Conservation (phyloP, 2,329 filamentous ascomycete genomes). For the Albifimbria verrucaria region DNA sequence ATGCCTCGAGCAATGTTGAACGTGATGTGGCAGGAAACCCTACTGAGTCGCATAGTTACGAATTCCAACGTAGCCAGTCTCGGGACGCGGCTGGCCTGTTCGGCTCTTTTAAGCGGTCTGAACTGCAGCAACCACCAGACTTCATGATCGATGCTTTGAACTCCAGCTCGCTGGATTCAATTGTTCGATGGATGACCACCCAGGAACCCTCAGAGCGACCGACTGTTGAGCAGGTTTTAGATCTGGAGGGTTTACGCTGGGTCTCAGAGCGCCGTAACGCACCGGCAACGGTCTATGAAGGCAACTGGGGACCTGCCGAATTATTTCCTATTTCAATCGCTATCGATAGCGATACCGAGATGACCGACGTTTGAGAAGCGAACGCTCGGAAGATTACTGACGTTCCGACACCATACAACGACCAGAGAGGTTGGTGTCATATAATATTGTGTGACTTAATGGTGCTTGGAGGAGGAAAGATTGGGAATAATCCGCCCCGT, state of each 20-base stretch:
- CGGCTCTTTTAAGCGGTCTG: conserved; percentile 45
- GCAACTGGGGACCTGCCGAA: conserved; percentile 85
- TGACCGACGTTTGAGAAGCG: conserved; percentile 55
- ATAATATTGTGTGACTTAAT: no score
- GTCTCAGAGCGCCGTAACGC: conserved; percentile 73
- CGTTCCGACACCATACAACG: conserved; percentile 9
- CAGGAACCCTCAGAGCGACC: conserved; percentile 73
- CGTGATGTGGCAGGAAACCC: conserved; percentile 65
- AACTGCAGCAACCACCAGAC: conserved; percentile 62
- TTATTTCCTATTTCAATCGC: conserved; percentile 35
- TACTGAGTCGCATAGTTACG: conserved; percentile 35
- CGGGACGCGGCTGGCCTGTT: conserved; percentile 35
- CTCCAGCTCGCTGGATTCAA: conserved; percentile 71
- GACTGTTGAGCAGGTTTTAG: conserved; percentile 68
- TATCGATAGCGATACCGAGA: conserved; percentile 50
- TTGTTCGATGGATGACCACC: conserved; percentile 86
- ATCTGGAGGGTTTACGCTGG: conserved; percentile 74
- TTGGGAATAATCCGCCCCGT: conserved; percentile 14
- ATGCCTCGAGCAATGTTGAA: conserved; percentile 64
- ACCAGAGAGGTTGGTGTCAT: no score
- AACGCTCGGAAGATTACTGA: no score
- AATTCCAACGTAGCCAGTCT: conserved; percentile 26
- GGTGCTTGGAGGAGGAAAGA: conserved; percentile 14
- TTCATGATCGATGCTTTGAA: conserved; percentile 85
- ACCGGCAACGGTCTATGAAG: conserved; percentile 93